Percentiles rank a stretch among this genome's conserved stretches.
phyloP scores from a whole-genome alignment of 1,284 basidiomycete genomes.

The Porodaedalea pini region DNA sequence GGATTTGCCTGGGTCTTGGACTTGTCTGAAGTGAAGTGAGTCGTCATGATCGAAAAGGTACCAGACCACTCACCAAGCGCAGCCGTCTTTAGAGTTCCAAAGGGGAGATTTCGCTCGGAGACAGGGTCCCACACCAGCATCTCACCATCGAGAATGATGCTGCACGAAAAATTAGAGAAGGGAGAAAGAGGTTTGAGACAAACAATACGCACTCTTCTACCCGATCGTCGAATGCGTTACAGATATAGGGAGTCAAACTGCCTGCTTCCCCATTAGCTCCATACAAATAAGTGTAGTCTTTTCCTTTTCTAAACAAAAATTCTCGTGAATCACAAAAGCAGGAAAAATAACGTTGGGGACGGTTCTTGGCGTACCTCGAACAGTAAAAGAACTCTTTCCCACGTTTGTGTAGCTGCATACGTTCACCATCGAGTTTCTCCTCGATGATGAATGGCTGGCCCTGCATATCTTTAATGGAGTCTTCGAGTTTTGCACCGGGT shows the following conservation, averaged over 20 bases:
- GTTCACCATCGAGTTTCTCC: constrained; percentile 93
- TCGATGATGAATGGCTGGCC: constrained; percentile 79
- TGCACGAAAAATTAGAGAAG: constrained; percentile 31
- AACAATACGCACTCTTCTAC: constrained; percentile 68
- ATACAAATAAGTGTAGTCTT: constrained; percentile 91
- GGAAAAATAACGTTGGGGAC: background rate
- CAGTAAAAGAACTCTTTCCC: constrained; percentile 89
- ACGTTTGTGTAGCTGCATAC: constrained; percentile 90
- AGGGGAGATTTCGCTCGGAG: constrained; percentile 80
- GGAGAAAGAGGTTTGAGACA: background rate
- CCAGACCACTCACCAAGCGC: constrained; percentile 57
- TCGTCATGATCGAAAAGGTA: background rate
- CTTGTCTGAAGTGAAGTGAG: constrained; percentile 45
- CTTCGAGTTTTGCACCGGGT: constrained; percentile 73
- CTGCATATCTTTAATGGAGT: constrained; percentile 80
- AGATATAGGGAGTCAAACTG: constrained; percentile 83
- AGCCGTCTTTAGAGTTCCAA: constrained; percentile 89
- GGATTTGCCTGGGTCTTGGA: constrained; percentile 68
- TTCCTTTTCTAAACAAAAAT: constrained; percentile 69
- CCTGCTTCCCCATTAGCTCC: constrained; percentile 77
- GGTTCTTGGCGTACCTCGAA: constrained; percentile 56
- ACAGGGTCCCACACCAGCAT: constrained; percentile 96
- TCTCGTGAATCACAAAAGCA: constrained; percentile 8
- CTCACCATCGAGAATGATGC: constrained; percentile 91
- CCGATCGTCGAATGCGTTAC: constrained; percentile 66